Base-by-base conservation (phyloP, 202 grass and related monocot genomes). In the Zizania palustris region DNA sequence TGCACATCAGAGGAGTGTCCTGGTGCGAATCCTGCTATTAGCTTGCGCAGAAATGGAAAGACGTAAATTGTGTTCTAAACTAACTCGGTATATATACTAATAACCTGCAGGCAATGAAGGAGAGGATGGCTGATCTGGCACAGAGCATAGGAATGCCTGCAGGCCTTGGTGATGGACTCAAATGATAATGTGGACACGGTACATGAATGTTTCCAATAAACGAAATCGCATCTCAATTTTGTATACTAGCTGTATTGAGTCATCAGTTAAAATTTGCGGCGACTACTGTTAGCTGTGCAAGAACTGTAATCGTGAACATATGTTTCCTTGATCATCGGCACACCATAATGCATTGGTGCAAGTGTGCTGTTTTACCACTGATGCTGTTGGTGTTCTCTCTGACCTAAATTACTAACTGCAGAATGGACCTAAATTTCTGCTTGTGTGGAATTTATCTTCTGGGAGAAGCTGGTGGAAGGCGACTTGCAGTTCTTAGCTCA, bases 141-240 rank as follows among this genome's bases (percentile, higher is more conserved):
- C 87, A 96, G 87, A 90, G 96, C 78, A 33, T 99, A 83, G 96
- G 96, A 65, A 92, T 99, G 92, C 96, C 96, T 3, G 87, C 88
- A 2, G 87, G 87, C 42, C 87, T 99, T 1, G 83, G 83, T 0
- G 87, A 90, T 56, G 95, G 89, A 7, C 77, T 84, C 44, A 99
- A 92, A 49, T 87, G 79, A 92, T 69, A 36, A 15, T 22, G 22
- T 40, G 9, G 28, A 28, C 28, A 28, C 2, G 28, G 51, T 75
- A 49, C 18, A 11, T 63, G 66, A 67, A 60, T 45, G 20, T 71
- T 84, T 73, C 28, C 50, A 87, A 87, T 83, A 74, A 42, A 73
- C 74, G 63, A 42, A 67, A 45, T 46, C 45, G 61, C 59, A 28
- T 50, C 63, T 85, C 89, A 88, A 49, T 91, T 91, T 91, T 91